These are phyloP conservation scores for Inonotus obliquus DNA, from an alignment of 1,284 basidiomycete species.

Conservation along the genomic window DNA sequence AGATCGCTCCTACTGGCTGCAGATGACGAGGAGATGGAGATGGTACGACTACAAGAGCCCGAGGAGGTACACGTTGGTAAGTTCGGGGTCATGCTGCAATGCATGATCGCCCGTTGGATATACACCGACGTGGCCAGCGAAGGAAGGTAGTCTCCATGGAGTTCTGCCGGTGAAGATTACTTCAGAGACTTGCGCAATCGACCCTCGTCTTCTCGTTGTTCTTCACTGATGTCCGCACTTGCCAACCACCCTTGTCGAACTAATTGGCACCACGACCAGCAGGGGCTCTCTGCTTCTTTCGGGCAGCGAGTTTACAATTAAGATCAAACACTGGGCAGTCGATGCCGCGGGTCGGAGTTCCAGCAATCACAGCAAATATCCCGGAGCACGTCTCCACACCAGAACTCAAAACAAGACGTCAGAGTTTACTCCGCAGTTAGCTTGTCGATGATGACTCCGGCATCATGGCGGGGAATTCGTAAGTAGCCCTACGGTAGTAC, in stretches of 20 bases:
- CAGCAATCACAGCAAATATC: conserved; percentile 14
- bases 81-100: too few relatives aligned
- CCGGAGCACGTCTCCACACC: conserved; percentile 13
- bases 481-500: conserved; percentile 9
- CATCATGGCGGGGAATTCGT: conserved; percentile 12
- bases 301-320: neutral
- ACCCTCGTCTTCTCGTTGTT: neutral
- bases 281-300: neutral
- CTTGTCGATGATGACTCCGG: conserved; percentile 12
- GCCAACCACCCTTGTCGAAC: neutral
- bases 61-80: neutral
- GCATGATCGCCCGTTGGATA: neutral
- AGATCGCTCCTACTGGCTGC: conserved; percentile 1
- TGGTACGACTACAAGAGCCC: neutral
- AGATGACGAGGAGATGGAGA: neutral
- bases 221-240: neutral
- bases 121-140: conserved; percentile 2
- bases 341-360: conserved; percentile 4
- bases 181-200: conserved; percentile 17
- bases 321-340: conserved; percentile 12
- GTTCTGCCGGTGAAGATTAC: conserved; percentile 4
- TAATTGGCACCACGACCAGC: neutral
- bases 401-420: neutral
- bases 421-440: conserved; percentile 9
- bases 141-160: neutral